Base-by-base conservation (phyloP, 2,329 filamentous ascomycete genomes). In the Arthrobotrys sinensis region DNA sequence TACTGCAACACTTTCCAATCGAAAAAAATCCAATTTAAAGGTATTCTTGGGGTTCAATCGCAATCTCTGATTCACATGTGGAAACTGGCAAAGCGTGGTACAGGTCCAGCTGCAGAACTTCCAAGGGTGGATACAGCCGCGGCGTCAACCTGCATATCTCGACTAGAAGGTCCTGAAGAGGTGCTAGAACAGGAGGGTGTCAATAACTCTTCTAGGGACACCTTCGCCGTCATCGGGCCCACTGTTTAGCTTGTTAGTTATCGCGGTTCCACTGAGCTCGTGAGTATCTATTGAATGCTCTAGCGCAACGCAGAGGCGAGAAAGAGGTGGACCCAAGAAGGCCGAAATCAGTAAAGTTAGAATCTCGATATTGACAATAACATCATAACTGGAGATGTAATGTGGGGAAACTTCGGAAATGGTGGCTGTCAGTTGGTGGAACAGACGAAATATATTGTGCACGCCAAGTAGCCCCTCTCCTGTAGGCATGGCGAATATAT, bases 21-120 rank as follows among this genome's bases (percentile, higher is more conserved):
- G n/a, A n/a, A 24, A 8, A 14, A 38, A 57, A 3, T 38, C 19
- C n/a, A 7, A 19, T 38, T 36, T 34, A 11, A 38, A n/a, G 6
- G 3, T 1, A 53, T 53, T 38, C 1, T 10, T 6, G 11, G 4
- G n/a, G 11, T 24, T 19, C 55, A 43, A 40, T 43, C 53, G 70
- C 45, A 43, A 46, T 34, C 21, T 63, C 52, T 40, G 4, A 6
- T 75, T 75, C 70, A 75, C 70, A 68, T 75, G 70, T 16, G 34
- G 38, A 12, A 62, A 38, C 21, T 10, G 45, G 60, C 55, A 60
- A 65, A 73, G 60, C 7, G 10, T 21, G 24, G 55, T n/a, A 53
- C 40, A 34, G 21, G 48, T 46, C 34, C 40, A 50, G 14, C 24
- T 48, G 40, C 32, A n/a, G 38, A 16, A 46, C 14, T 16, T 40